Base-by-base conservation (phyloP, 371 early-diverging fungal species). In the Mortierella sp. region DNA sequence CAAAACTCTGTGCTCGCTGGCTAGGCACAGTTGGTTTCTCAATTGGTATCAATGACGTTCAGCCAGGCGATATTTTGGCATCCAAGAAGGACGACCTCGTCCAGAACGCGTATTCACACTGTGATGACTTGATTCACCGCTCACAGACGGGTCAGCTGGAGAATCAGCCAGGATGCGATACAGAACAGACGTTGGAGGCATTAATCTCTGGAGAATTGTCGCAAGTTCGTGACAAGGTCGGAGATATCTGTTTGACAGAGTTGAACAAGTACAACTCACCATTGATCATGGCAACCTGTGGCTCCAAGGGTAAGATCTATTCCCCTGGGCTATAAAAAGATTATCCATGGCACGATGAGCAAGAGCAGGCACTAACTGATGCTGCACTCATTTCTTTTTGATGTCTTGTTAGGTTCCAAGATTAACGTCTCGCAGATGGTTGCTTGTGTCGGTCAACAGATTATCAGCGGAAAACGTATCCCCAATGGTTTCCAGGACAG, bases 391-490 rank as follows among this genome's bases (percentile, higher is more conserved):
- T 14, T 14, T 39, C 14, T 14, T 39, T 39, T 39, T 14, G 39
- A 9, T 14, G 39, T 9, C 12, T 2, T 43, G 0, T 24, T 54
- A 76, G 78, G 99, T 71, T 97, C 98, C 39, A 91, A 94, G 60
- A 94, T 98, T 80, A 99, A 71, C 87, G 98, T 99, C 43, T 97
- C 96, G 28, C 99, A 99, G 83, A 99, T 99, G 99, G 96, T 98
- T 71, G 98, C 99, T 63, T 98, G 98, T 93, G 99, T 99, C 69
- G 99, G 99, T 72, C 99, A 99, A 84, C 99, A 99, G 80, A 97
- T 98, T 88, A 95, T 99, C 72, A 92, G 90, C 71, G 98, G 99
- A 59, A 91, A 85, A 62, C 95, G 99, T 88, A 96, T 99, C 71
- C 95, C 97, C 23, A 88, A 97, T 80, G 99, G 99, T 55, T 99